Conservation (phyloP, 1,284 basidiomycete genomes). For the Ganoderma boninense region DNA sequence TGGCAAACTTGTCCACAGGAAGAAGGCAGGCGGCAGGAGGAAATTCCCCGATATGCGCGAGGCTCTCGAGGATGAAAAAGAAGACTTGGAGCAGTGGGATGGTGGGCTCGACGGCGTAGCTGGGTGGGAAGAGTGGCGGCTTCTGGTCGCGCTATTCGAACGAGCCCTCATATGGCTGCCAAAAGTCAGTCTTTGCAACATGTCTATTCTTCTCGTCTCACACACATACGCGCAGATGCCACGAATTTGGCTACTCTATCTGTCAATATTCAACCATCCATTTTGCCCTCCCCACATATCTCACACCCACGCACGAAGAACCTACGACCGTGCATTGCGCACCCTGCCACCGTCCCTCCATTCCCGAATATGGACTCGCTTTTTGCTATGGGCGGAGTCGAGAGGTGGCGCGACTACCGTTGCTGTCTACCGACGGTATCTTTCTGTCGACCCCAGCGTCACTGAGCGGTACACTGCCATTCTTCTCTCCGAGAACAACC, state of each 20-base stretch:
- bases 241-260: constrained; percentile 93
- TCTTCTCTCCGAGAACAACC: constrained; percentile 73
- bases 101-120: constrained; percentile 87
- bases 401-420: constrained; percentile 89
- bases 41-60: constrained; percentile 91
- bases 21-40: constrained; percentile 84
- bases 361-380: constrained; percentile 91
- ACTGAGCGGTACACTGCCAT: constrained; percentile 88
- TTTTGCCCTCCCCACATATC: constrained; percentile 87
- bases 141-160: constrained; percentile 89
- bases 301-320: constrained; percentile 90
- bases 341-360: constrained; percentile 96
- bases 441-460: constrained; percentile 84
- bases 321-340: constrained; percentile 94
- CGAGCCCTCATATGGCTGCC: constrained; percentile 95
- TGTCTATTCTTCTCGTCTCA: constrained; percentile 17
- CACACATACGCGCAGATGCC: constrained; percentile 70
- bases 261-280: constrained; percentile 91
- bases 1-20: constrained; percentile 76
- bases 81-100: constrained; percentile 84
- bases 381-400: constrained; percentile 93
- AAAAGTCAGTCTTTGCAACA: constrained; percentile 62
- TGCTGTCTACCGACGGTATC: constrained; percentile 90
- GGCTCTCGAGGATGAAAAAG: constrained; percentile 84
- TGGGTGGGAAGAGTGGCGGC: constrained; percentile 96